phyloP scores from a whole-genome alignment of 768 basidiomycete genomes.

The Hemileccinum impolitum region DNA sequence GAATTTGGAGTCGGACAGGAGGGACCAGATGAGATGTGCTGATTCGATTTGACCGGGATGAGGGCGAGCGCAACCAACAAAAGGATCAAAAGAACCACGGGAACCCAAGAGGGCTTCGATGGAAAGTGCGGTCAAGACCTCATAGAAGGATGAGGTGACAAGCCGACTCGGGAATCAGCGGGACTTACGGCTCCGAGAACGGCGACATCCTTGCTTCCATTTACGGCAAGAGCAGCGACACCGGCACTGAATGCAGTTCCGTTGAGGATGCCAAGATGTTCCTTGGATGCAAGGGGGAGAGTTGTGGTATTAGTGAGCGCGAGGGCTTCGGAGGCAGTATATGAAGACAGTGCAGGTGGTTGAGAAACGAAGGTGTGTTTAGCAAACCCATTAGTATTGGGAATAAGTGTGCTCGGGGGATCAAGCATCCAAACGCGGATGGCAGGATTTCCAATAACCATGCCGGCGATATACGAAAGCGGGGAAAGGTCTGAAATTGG shows the following conservation, averaged over 20 bases:
- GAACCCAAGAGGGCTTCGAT: slow-evolving; percentile 78
- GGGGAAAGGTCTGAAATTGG: slow-evolving; percentile 59
- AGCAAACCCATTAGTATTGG: slow-evolving; percentile 17
- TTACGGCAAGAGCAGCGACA: slow-evolving; percentile 69
- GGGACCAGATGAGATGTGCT: slow-evolving; percentile 62
- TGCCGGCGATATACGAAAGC: slow-evolving; percentile 79
- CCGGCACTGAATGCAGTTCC: slow-evolving; percentile 85
- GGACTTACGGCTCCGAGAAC: slow-evolving; percentile 44
- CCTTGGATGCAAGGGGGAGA: slow-evolving; percentile 67
- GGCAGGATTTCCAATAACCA: slow-evolving; percentile 77
- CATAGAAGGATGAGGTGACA: slow-evolving; percentile 9
- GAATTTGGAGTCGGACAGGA: slow-evolving; percentile 67
- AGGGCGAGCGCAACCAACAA: slow-evolving; percentile 73
- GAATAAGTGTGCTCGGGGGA: no score
- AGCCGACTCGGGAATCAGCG: not conserved
- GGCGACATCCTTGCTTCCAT: slow-evolving; percentile 66
- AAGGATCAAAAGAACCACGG: slow-evolving; percentile 69
- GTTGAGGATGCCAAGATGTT: slow-evolving; percentile 78
- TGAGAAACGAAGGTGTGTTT: slow-evolving; percentile 1
- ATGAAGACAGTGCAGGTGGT: slow-evolving; percentile 4
- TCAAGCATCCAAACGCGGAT: slow-evolving; percentile 69
- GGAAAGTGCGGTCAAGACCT: slow-evolving; percentile 80
- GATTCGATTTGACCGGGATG: slow-evolving; percentile 85
- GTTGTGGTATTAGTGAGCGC: slow-evolving; percentile 58
- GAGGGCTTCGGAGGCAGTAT: slow-evolving; percentile 46